A percentile compares a stretch with the other conserved stretches of the same genome.
Evolutionary conservation across 257 asterid genomes (phyloP).

Genomic region (Knoxia roxburghii): DNA sequence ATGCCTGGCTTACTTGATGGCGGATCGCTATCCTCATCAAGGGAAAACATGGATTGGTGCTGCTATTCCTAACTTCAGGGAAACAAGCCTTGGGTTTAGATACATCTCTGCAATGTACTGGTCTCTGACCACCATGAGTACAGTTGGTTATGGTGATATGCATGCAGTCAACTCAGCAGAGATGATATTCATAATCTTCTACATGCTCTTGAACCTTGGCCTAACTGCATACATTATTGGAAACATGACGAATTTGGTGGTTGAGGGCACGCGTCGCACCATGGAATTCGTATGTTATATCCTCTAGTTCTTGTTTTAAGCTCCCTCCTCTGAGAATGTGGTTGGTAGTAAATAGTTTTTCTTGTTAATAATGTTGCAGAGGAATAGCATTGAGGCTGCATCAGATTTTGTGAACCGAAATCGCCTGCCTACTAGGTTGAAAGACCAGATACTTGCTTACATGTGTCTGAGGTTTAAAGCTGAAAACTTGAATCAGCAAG

Average conservation of each 20-base stretch:
- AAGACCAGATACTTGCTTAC: slow-evolving; percentile 74
- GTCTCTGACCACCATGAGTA: slow-evolving; percentile 89
- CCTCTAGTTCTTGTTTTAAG: neutral
- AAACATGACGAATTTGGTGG: slow-evolving; percentile 91
- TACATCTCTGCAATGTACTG: slow-evolving; percentile 77
- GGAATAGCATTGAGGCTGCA: slow-evolving; percentile 81
- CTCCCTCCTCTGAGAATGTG: neutral
- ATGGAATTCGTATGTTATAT: slow-evolving; percentile 76
- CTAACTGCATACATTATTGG: slow-evolving; percentile 90
- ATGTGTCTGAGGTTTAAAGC: slow-evolving; percentile 89
- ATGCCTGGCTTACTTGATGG: slow-evolving; percentile 68
- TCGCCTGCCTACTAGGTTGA: slow-evolving; percentile 67
- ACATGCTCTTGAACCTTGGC: slow-evolving; percentile 84
- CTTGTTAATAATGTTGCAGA: slow-evolving; percentile 28
- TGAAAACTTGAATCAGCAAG: slow-evolving; percentile 81
- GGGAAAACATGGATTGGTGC: slow-evolving; percentile 80
- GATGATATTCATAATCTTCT: slow-evolving; percentile 70
- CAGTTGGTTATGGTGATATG: slow-evolving; percentile 92
- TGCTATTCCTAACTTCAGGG: slow-evolving; percentile 52
- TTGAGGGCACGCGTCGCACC: slow-evolving; percentile 87
- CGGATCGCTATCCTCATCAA: slow-evolving; percentile 57
- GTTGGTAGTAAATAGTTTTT: neutral
- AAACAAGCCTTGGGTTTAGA: slow-evolving; percentile 44
- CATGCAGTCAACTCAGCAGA: slow-evolving; percentile 78
- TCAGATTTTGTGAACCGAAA: slow-evolving; percentile 74